Percentiles rank a stretch among this genome's conserved stretches.
Conservation (phyloP, 2,329 filamentous ascomycete species). For the Alternaria postmessia region DNA sequence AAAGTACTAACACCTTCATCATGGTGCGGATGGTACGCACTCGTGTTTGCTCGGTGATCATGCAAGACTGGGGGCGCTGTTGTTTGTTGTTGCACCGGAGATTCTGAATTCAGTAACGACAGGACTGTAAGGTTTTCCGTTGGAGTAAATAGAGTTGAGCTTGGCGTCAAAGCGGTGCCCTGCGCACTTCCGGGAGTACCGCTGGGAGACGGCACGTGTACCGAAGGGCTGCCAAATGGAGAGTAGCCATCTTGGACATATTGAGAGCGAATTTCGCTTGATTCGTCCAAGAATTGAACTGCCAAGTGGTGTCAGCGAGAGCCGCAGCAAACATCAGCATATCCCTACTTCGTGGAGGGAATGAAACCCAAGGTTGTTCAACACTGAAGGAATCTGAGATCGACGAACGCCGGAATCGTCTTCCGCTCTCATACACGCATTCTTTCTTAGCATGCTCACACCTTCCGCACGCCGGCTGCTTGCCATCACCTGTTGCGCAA, state of each 20-base stretch:
- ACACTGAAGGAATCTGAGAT: slow-evolving; percentile 44
- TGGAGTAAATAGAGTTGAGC: slow-evolving; percentile 30
- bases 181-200: slow-evolving; percentile 19
- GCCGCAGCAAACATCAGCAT: not conserved
- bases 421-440: slow-evolving; percentile 47
- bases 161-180: slow-evolving; percentile 27
- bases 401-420: slow-evolving; percentile 47
- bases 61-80: slow-evolving; percentile 26
- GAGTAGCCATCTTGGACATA: slow-evolving; percentile 35
- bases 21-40: slow-evolving; percentile 17
- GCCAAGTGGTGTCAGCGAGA: slow-evolving; percentile 18
- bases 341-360: slow-evolving; percentile 43
- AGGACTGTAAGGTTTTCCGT: slow-evolving; percentile 45
- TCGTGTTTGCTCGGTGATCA: slow-evolving; percentile 17
- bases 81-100: slow-evolving; percentile 30
- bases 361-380: slow-evolving; percentile 46
- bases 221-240: slow-evolving; percentile 23
- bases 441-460: slow-evolving; percentile 45
- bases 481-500: slow-evolving; percentile 42
- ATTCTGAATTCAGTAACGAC: slow-evolving; percentile 46
- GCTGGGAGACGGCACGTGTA: slow-evolving; percentile 17
- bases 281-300: slow-evolving; percentile 51
- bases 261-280: slow-evolving; percentile 43
- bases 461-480: slow-evolving; percentile 43
- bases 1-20: slow-evolving; percentile 27